Conservation (phyloP, 768 basidiomycete genomes). For the Hortiboletus flavorubellus region DNA sequence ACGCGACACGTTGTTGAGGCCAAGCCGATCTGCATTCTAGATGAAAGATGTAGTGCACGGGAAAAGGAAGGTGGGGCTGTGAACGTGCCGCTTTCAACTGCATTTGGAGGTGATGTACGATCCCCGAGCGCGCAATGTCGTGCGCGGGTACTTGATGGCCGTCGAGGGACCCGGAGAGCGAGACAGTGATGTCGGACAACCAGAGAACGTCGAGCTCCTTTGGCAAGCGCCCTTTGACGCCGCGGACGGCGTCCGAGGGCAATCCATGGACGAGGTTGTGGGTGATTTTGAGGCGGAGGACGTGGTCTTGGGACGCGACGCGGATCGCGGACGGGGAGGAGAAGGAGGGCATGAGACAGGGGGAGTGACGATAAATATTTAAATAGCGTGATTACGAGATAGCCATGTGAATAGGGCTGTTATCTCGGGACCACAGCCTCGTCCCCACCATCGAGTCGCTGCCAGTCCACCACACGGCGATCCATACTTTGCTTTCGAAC, state of each 20-base stretch:
- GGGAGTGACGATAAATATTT: slow-evolving; percentile 8
- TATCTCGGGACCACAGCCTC: slow-evolving; percentile 31
- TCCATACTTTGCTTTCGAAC: slow-evolving; percentile 11
- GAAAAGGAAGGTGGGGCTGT: not conserved
- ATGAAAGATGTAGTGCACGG: slow-evolving; percentile 10
- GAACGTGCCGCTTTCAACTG: slow-evolving; percentile 49
- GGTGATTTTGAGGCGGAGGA: slow-evolving; percentile 43
- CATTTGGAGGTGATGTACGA: slow-evolving; percentile 45
- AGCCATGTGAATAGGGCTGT: slow-evolving; percentile 26
- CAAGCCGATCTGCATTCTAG: slow-evolving; percentile 60
- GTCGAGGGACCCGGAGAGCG: slow-evolving; percentile 54
- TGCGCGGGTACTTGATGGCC: slow-evolving; percentile 36
- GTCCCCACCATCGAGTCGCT: slow-evolving; percentile 20
- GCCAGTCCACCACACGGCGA: slow-evolving; percentile 16
- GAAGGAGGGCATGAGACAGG: slow-evolving; percentile 31
- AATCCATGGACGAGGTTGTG: slow-evolving; percentile 41
- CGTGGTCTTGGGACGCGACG: slow-evolving; percentile 41
- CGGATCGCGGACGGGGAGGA: slow-evolving; percentile 35
- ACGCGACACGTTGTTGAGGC: slow-evolving; percentile 56
- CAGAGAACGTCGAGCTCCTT: slow-evolving; percentile 47
- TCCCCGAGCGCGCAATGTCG: slow-evolving; percentile 46
- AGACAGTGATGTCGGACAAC: slow-evolving; percentile 47
- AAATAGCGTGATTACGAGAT: slow-evolving; percentile 22
- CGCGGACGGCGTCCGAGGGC: slow-evolving; percentile 29
- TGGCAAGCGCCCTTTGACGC: slow-evolving; percentile 34